phyloP scores from a whole-genome alignment of 345 rosid genomes.

The Salix udensis region DNA sequence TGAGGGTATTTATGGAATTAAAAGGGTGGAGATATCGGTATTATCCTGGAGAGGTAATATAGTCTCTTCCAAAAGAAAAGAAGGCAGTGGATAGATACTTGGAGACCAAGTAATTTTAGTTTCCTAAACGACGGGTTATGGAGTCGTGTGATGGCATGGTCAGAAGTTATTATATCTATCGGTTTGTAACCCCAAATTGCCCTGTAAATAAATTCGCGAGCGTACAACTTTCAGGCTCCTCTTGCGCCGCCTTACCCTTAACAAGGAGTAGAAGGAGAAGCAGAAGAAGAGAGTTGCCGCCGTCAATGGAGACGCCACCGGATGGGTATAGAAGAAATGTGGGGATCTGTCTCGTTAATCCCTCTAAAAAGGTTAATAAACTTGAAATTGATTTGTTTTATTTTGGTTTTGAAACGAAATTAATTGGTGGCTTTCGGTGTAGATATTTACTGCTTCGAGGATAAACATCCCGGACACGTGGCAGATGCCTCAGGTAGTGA shows the following conservation, averaged over 20 bases:
- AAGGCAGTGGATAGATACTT: not conserved
- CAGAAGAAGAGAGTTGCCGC: not conserved
- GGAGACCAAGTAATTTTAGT: not conserved
- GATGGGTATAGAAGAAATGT: conserved; percentile 27
- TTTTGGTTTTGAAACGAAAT: not conserved
- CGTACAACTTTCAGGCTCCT: conserved; percentile 18
- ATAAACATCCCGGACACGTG: conserved; percentile 19
- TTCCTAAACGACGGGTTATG: conserved; percentile 34
- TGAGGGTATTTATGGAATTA: conserved; percentile 26
- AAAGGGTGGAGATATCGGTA: not conserved
- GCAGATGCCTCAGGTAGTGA: conserved; percentile 34
- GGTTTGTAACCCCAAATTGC: conserved; percentile 19
- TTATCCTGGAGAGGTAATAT: too few species aligned
- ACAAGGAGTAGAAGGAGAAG: not conserved
- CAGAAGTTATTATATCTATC: conserved; percentile 24
- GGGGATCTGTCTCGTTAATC: conserved; percentile 26
- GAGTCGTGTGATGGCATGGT: conserved; percentile 27
- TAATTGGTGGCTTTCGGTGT: not conserved
- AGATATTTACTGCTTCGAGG: conserved; percentile 26
- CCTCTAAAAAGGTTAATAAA: conserved; percentile 9
- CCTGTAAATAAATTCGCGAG: conserved; percentile 26
- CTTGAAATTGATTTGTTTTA: not conserved
- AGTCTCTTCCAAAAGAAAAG: not conserved
- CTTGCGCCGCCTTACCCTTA: not conserved
- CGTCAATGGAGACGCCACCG: conserved; percentile 22